A percentile compares a stretch with the other conserved stretches of the same genome.
These are phyloP conservation scores for Penicillium alfredii DNA, from an alignment of 495 filamentous ascomycete species.

Conservation along the genomic window DNA sequence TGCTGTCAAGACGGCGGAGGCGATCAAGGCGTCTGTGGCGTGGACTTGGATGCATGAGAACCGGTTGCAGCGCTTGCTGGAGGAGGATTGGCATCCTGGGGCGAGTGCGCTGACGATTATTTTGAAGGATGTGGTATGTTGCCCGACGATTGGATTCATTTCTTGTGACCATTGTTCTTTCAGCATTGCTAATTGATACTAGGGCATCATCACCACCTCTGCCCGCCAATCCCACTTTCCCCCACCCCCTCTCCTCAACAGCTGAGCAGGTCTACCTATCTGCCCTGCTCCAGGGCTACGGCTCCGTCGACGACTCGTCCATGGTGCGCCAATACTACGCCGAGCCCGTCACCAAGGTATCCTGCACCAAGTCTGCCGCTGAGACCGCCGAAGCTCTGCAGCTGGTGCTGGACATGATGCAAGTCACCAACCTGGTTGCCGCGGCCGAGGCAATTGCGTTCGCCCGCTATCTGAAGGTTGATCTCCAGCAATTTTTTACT, in stretches of 20 bases:
- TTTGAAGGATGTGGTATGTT: conserved; percentile 63
- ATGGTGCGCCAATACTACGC: conserved; percentile 56
- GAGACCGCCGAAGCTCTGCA: conserved; percentile 34
- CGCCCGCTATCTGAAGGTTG: conserved; percentile 55
- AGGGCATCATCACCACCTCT: conserved; percentile 69
- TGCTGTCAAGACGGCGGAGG: conserved; percentile 48
- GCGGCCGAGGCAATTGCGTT: conserved; percentile 63
- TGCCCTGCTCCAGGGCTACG: conserved; percentile 55
- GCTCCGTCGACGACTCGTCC: conserved; percentile 62
- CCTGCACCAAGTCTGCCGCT: conserved; percentile 18
- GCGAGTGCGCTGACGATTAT: conserved; percentile 69
- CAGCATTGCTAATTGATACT: conserved; percentile 6
- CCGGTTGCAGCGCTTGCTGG: conserved; percentile 62
- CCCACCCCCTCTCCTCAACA: conserved; percentile 60
- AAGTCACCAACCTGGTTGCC: conserved; percentile 58
- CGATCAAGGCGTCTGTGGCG: conserved; percentile 53
- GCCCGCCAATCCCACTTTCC: conserved; percentile 55
- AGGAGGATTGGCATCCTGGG: conserved; percentile 58
- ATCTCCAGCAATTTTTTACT: conserved; percentile 58
- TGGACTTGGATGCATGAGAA: conserved; percentile 83
- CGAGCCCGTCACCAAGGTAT: conserved; percentile 34
- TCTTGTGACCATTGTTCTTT: background rate
- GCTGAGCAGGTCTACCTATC: conserved; percentile 67
- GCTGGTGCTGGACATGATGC: conserved; percentile 55
- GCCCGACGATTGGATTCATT: background rate